Evolutionary conservation across 129 eudicot genomes (phyloP), one percentile per base, ranked within the genome.

Genomic region (Centaurea solstitialis): DNA sequence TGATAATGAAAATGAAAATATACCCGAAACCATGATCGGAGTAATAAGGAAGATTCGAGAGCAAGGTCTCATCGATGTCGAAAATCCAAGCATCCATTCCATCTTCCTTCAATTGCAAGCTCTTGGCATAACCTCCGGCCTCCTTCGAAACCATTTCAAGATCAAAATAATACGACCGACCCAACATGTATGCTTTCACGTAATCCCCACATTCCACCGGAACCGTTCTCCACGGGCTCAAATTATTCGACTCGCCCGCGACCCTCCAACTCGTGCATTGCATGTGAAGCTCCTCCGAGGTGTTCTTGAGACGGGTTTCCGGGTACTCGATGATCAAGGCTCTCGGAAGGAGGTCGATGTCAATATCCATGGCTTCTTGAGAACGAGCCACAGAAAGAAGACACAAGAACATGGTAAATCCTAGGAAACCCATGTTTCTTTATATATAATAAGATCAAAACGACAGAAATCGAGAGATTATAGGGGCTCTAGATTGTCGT

Each of bases 31-130:
- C 93, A 84, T 92, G 99, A 7, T 88, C 85, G 3, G 92, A 83
- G 43, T 95, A 95, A 84, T 92, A 95, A 4, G 99, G 99, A 70
- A 95, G 93, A 92, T 95, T 92, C 1, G 99, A 95, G 70, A 95
- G 89, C 85, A 95, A 73, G 82, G 99, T 95, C 86, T 95, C 99
- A 91, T 95, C 99, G 9, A 95, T 78, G 81, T 95, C 99, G 84
- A 95, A 95, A 26, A 95, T 76, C 99, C 99, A 95, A 79, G 79
- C 91, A 92, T 89, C 92, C 85, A 79, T 89, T 11, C 94, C 94
- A 84, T 89, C 97, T 26, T 70, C 91, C 12, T 53, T 76, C 81
- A 92, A 83, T 70, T 83, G 72, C 64, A 89, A 45, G 47, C 87
- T 85, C 8, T 73, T 87, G 43, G 97, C 98, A 82, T 84, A 91